Evolutionary conservation across 2,329 filamentous ascomycete species (phyloP).

Genomic region (Botryotinia calthae): DNA sequence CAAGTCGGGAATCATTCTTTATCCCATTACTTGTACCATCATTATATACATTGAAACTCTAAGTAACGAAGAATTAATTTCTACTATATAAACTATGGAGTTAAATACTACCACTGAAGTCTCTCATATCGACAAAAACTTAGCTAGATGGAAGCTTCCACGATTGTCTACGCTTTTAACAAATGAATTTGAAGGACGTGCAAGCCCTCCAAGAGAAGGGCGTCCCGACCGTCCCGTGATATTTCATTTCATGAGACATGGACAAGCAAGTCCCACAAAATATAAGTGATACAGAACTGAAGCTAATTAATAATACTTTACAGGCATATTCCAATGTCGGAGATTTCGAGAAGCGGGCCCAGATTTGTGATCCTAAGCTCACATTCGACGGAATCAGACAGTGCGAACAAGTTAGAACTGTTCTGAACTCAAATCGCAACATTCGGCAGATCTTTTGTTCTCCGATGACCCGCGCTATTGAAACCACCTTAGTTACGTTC

Average conservation of each 20-base stretch:
- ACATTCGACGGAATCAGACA: not conserved
- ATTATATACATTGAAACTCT: not conserved
- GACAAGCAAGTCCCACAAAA: not conserved
- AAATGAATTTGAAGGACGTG: not conserved
- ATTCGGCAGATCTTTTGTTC: not conserved
- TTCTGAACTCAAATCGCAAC: not conserved
- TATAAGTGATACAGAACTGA: fast-evolving
- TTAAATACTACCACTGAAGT: not conserved
- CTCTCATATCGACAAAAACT: not conserved
- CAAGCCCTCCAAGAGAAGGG: not conserved
- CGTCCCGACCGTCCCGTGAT: not conserved
- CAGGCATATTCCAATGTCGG: not conserved
- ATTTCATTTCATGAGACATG: not conserved
- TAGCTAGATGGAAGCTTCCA: not conserved
- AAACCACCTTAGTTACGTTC: not conserved
- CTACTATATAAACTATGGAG: not conserved
- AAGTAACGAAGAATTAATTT: not conserved
- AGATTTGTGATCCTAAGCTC: not conserved
- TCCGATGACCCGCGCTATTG: not conserved
- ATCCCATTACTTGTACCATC: not conserved
- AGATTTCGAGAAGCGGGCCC: not conserved
- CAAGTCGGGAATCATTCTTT: not conserved
- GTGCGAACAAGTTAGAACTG: not conserved
- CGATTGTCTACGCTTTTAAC: not conserved
- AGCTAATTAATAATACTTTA: not conserved